Percentiles rank a stretch among this genome's conserved stretches.
phyloP scores from a whole-genome alignment of 2,329 filamentous ascomycete species.

The Monilinia fructigena region DNA sequence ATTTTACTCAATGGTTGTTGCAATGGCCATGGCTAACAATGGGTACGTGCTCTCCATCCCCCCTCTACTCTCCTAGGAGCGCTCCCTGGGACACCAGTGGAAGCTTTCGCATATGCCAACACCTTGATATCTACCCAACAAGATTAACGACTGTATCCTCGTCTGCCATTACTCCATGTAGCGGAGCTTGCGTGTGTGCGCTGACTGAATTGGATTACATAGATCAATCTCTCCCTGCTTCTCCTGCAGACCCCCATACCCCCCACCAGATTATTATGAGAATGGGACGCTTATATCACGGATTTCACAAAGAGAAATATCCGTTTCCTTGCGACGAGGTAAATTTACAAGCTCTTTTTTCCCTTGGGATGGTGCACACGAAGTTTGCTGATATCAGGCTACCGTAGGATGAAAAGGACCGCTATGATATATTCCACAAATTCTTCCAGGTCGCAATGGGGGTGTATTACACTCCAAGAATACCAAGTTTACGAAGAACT shows the following conservation, averaged over 20 bases:
- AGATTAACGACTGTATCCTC: neutral
- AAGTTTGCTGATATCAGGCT: conserved; percentile 25
- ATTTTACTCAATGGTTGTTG: conserved; percentile 33
- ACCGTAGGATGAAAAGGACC: conserved; percentile 65
- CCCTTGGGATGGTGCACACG: conserved; percentile 3
- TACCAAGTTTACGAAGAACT: conserved; percentile 34
- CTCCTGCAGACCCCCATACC: conserved; percentile 15
- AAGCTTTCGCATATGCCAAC: conserved; percentile 10
- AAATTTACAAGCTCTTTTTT: conserved; percentile 31
- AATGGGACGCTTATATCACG: conserved; percentile 71
- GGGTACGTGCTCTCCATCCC: conserved; percentile 33
- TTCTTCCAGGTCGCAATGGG: conserved; percentile 65
- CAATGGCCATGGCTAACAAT: conserved; percentile 36
- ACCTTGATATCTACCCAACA: neutral
- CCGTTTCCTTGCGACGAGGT: conserved; percentile 77
- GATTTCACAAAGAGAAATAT: conserved; percentile 66
- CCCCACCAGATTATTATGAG: conserved; percentile 51
- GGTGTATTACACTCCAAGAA: conserved; percentile 47
- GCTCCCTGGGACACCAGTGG: neutral
- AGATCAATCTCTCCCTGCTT: conserved; percentile 26
- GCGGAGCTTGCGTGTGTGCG: neutral
- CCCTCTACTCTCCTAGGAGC: conserved; percentile 4
- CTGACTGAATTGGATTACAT: conserved; percentile 28
- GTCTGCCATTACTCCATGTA: neutral
- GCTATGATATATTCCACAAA: conserved; percentile 80